phyloP scores from a whole-genome alignment of 257 asterid species.

The Agastache rugosa region DNA sequence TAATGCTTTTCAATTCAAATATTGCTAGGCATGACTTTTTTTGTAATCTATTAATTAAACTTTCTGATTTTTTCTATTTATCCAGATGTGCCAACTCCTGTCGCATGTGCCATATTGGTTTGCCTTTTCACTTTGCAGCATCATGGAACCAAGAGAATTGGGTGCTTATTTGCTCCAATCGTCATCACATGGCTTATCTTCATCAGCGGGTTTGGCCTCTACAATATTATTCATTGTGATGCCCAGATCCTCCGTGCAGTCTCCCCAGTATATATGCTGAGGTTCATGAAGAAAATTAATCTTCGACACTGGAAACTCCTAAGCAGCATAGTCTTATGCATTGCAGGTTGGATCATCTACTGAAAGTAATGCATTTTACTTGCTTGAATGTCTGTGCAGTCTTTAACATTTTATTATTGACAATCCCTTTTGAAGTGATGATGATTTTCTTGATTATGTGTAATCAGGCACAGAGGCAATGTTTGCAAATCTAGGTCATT shows the following conservation, averaged over 20 bases:
- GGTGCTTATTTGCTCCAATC: constrained; percentile 85
- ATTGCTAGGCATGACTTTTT: constrained; percentile 14
- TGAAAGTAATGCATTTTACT: not conserved
- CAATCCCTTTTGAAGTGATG: constrained; percentile 13
- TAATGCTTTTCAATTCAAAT: not conserved
- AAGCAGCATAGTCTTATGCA: constrained; percentile 74
- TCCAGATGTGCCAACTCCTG: constrained; percentile 84
- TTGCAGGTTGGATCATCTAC: constrained; percentile 69
- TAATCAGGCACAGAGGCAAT: constrained; percentile 86
- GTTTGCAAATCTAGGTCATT: constrained; percentile 94
- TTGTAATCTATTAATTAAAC: too few species aligned
- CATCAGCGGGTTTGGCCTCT: constrained; percentile 74
- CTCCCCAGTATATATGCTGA: constrained; percentile 79
- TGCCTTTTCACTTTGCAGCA: constrained; percentile 90
- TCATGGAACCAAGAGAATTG: constrained; percentile 81
- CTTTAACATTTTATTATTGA: not conserved
- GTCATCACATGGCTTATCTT: constrained; percentile 80
- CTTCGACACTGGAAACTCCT: constrained; percentile 72
- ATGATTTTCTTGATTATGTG: constrained; percentile 24
- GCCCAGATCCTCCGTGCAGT: constrained; percentile 61
- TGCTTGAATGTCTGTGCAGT: not conserved
- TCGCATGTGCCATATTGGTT: constrained; percentile 79
- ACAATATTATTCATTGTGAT: constrained; percentile 62
- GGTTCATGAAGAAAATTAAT: constrained; percentile 66
- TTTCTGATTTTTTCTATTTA: constrained; percentile 36